phyloP scores from a whole-genome alignment of 345 rosid genomes.

The rapeseed (Brassica napus) region DNA sequence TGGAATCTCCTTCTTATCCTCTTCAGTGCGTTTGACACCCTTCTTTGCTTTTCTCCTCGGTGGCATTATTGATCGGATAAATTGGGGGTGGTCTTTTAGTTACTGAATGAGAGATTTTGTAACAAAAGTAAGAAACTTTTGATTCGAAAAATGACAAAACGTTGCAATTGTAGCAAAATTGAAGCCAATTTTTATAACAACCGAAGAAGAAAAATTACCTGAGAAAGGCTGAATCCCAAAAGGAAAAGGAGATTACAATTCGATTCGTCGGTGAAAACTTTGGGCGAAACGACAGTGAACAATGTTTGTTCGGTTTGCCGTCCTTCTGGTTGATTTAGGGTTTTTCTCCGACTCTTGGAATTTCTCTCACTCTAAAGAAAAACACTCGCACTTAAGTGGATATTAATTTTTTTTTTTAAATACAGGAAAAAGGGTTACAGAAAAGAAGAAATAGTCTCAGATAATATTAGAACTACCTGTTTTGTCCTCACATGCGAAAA shows the following conservation, averaged over 20 bases:
- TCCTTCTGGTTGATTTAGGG: neutral
- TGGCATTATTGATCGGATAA: conserved; percentile 26
- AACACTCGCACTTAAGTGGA: too few relatives aligned
- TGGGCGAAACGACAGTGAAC: neutral
- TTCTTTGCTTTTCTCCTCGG: conserved; percentile 38
- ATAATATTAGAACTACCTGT: too few relatives aligned
- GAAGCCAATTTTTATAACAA: neutral
- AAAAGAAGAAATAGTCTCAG: too few relatives aligned
- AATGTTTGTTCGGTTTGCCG: neutral
- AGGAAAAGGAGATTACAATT: neutral
- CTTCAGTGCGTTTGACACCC: conserved; percentile 28
- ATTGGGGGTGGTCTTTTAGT: too few relatives aligned
- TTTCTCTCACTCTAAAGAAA: too few relatives aligned
- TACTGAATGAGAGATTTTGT: neutral
- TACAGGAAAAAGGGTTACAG: neutral
- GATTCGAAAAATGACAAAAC: neutral
- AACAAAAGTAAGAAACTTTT: neutral
- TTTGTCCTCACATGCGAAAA: too few relatives aligned
- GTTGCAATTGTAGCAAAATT: neutral
- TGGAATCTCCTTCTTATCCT: conserved; percentile 10
- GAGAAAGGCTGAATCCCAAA: conserved; percentile 5
- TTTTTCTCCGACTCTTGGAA: neutral
- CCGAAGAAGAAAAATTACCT: neutral
- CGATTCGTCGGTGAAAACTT: conserved; percentile 7
- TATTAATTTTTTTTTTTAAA: too few relatives aligned